Conservation (phyloP, 768 basidiomycete species). For the Pulveroboletus sp. region DNA sequence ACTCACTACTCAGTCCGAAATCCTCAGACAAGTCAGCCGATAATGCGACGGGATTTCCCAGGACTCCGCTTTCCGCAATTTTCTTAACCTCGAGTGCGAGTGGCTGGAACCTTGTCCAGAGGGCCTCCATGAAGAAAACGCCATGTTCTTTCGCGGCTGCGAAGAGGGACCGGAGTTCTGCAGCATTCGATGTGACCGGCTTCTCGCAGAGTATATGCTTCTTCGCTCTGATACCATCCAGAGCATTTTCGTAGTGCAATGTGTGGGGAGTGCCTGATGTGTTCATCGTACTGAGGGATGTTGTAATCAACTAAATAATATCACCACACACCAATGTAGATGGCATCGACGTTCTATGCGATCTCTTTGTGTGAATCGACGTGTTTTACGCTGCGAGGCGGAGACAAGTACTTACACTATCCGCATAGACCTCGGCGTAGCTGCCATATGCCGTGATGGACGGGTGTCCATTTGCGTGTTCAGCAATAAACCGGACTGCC, state of each 20-base stretch:
- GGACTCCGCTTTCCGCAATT: slow-evolving; percentile 56
- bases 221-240: slow-evolving; percentile 71
- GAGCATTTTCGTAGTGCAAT: slow-evolving; percentile 73
- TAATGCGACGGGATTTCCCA: slow-evolving; percentile 65
- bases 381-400: neutral
- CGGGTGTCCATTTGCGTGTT: slow-evolving; percentile 46
- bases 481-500: slow-evolving; percentile 66
- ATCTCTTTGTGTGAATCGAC: slow-evolving; percentile 1
- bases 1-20: slow-evolving; percentile 60
- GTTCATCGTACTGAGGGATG: slow-evolving; percentile 2
- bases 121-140: slow-evolving; percentile 89
- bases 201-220: slow-evolving; percentile 92
- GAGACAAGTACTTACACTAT: slow-evolving; percentile 46
- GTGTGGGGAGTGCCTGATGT: slow-evolving; percentile 80
- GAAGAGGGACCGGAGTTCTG: slow-evolving; percentile 73
- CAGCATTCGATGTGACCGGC: slow-evolving; percentile 74
- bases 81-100: slow-evolving; percentile 62
- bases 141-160: slow-evolving; percentile 71
- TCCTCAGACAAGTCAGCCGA: slow-evolving; percentile 78
- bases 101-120: slow-evolving; percentile 86
- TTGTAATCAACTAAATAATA: neutral
- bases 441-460: slow-evolving; percentile 66
- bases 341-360: slow-evolving; percentile 63
- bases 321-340: slow-evolving; percentile 62
- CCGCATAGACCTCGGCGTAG: slow-evolving; percentile 72